phyloP scores from a whole-genome alignment of 768 basidiomycete genomes.

The Termitomyces titanicus region DNA sequence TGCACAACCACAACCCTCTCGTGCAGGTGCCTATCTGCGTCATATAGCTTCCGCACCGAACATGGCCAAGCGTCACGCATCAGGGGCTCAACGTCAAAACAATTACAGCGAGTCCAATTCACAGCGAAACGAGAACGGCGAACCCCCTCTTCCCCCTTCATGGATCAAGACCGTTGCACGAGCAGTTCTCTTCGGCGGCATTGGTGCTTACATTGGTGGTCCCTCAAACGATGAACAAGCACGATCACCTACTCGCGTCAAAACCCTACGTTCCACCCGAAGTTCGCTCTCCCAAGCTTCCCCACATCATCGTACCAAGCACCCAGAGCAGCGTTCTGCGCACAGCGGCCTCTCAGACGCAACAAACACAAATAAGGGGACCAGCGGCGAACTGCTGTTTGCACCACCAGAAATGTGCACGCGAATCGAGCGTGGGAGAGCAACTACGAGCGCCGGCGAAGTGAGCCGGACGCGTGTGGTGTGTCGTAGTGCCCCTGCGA shows the following conservation, averaged over 20 bases:
- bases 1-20: conserved; percentile 40
- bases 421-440: conserved; percentile 30
- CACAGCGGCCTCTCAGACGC: conserved; percentile 32
- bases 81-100: conserved; percentile 26
- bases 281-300: conserved; percentile 39
- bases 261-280: conserved; percentile 30
- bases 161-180: conserved; percentile 73
- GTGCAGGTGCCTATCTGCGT: conserved; percentile 66
- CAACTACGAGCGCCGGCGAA: conserved; percentile 32
- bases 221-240: conserved; percentile 19
- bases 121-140: conserved; percentile 26
- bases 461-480: conserved; percentile 55
- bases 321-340: conserved; percentile 1
- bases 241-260: conserved; percentile 1
- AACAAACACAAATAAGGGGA: conserved; percentile 23
- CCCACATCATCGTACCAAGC: conserved; percentile 13
- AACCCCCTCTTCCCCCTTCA: conserved; percentile 59
- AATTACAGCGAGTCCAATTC: conserved; percentile 24
- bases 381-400: not conserved
- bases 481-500: conserved; percentile 69
- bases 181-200: conserved; percentile 55
- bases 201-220: conserved; percentile 42
- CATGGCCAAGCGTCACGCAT: conserved; percentile 34
- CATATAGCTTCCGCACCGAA: conserved; percentile 65
- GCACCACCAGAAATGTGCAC: conserved; percentile 36